Conservation (phyloP, 2,329 filamentous ascomycete species). For the Colletotrichum kahawae region DNA sequence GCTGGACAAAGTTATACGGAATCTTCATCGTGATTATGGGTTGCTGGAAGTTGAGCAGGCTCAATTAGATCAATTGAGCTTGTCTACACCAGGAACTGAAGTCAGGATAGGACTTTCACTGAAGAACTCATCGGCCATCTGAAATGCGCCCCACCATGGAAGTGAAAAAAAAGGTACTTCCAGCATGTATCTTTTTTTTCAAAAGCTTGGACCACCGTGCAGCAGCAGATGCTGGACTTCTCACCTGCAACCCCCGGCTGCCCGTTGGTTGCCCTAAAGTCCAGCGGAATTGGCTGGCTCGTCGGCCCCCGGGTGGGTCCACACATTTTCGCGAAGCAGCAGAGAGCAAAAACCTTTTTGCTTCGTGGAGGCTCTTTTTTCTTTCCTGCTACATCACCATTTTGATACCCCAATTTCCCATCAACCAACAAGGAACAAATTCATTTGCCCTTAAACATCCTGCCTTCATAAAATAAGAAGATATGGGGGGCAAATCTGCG, state of each 20-base stretch:
- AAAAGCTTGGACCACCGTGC: conserved; percentile 6
- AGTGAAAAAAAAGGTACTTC: conserved; percentile 41
- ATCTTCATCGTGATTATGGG: conserved; percentile 42
- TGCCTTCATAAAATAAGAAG: conserved; percentile 89
- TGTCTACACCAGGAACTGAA: not conserved
- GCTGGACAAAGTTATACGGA: conserved; percentile 69
- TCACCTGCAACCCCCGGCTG: not conserved
- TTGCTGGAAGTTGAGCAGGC: not conserved
- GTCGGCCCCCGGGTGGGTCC: not conserved
- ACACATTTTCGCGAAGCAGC: conserved; percentile 8
- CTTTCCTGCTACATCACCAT: conserved; percentile 12
- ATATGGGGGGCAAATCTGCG: conserved; percentile 96
- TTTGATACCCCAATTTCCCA: conserved; percentile 23
- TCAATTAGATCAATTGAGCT: not conserved
- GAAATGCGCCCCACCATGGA: not conserved
- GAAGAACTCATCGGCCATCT: not conserved
- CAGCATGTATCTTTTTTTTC: conserved; percentile 30
- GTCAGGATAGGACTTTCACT: conserved; percentile 13
- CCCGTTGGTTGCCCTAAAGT: not conserved
- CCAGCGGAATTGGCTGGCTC: not conserved
- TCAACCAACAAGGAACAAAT: conserved; percentile 24
- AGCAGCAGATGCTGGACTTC: not conserved
- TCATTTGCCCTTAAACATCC: conserved; percentile 92
- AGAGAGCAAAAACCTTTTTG: conserved; percentile 18
- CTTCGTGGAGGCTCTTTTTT: not conserved